Evolutionary conservation across 1,284 basidiomycete genomes (phyloP), one percentile per base, ranked within the genome.

Genomic region (Tylopilus orsonianus): DNA sequence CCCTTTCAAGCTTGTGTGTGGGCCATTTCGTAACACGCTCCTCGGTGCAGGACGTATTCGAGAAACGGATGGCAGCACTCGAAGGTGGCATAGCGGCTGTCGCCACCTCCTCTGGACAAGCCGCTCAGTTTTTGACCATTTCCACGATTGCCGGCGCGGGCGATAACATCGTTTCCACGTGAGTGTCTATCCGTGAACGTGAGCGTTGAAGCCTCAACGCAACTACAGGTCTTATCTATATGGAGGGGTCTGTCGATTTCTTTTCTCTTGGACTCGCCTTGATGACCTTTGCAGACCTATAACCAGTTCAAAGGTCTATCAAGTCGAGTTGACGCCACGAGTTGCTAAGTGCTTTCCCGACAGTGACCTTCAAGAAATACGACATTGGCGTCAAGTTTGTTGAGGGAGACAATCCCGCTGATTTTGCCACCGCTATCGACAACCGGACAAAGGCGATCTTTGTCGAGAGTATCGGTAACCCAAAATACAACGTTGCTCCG

Each of bases 291-390:
- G 33, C 47, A 80, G 79, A 91, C 88, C 9, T 93, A 87, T 73
- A 94, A 93, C 61, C 91, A 93, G 63, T 85, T 93, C 74, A 93
- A 93, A 75, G 83, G 84, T 80, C n/a, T n/a, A n/a, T 1, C 23
- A 8, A 45, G 8, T 26, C 12, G 10, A n/a, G 2, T 20, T 10
- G 12, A n/a, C 9, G 5, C 24, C 9, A 22, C 22, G 1, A 18
- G 10, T 30, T 7, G 3, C 47, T n/a, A 44, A 45, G 8, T n/a
- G n/a, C 7, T 4, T 30, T 30, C 29, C 8, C 10, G 5, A 5
- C 48, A 83, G 88, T 89, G 12, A 83, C 80, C 33, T 77, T 90
- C 65, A 87, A 86, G 63, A 83, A 86, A 50, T 87, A 81, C 56
- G 83, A 82, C 26, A 90, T 94, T 52, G 72, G 72, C 5, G 83